Base-by-base conservation (phyloP, 169 alveolate species). In the Theileria parva region DNA sequence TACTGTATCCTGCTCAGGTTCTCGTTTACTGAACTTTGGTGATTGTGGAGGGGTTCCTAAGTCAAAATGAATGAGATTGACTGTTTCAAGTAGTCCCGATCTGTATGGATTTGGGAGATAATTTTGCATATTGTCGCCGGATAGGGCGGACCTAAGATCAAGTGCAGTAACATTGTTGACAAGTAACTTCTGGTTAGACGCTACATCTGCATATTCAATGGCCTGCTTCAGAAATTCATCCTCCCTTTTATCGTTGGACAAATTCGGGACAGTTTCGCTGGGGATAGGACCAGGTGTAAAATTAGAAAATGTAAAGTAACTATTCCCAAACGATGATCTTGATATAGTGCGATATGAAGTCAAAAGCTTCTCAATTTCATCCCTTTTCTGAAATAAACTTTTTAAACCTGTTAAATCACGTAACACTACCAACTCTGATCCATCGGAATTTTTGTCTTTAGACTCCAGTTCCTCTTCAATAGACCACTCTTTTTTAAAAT, bases 111-210 rank as follows among this genome's bases (percentile, higher is more conserved):
- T 68, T 0, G 91, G 91, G 55, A 85, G 34, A 73, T 75, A 19
- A 0, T 65, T 1, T n/a, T 9, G 34, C 50, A 74, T 55, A 13
- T 0, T 17, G 19, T 85, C 87, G n/a, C 79, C 72, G 17, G 48
- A 51, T 12, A 85, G 84, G 3, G 91, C 87, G 15, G 57, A 67
- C 65, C 87, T 80, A 28, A 50, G 37, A 74, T 85, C 79, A 3
- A 77, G 21, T 11, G 87, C 83, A 4, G 86, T 85, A n/a, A 78
- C 74, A 60, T 53, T 85, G 51, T 77, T 63, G 1, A 68, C 60
- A 74, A 85, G 61, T 59, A 51, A 25, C 23, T 85, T 71, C 79
- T 85, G 91, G 67, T 85, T 85, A 59, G 71, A 85, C 8, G 84
- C 77, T 5, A 85, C 87, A 19, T 79, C 81, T 21, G 85, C 89